Evolutionary conservation across 257 asterid genomes (phyloP).

Genomic region (Solanum dulcamara): DNA sequence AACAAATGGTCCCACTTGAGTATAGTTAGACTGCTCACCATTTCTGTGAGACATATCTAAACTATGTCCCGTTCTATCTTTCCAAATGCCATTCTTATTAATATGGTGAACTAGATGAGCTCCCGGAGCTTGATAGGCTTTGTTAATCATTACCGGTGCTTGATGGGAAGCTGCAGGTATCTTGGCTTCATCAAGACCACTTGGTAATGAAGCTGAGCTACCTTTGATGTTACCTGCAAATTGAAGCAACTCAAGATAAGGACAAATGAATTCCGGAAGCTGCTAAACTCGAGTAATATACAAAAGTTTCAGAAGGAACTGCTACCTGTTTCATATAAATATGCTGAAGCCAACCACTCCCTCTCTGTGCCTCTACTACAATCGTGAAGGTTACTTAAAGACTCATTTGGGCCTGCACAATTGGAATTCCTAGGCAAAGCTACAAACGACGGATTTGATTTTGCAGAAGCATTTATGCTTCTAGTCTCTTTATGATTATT

Average conservation of each 20-base stretch:
- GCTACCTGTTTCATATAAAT: constrained; percentile 68
- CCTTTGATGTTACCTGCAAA: constrained; percentile 41
- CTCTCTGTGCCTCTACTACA: constrained; percentile 36
- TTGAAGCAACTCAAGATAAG: constrained; percentile 3
- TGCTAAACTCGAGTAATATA: not conserved
- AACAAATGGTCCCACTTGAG: constrained; percentile 28
- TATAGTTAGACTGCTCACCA: constrained; percentile 19
- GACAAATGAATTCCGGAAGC: not conserved
- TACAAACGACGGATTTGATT: constrained; percentile 23
- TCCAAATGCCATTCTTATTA: constrained; percentile 41
- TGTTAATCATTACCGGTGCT: constrained; percentile 29
- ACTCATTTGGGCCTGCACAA: constrained; percentile 12
- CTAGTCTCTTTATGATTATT: constrained; percentile 26
- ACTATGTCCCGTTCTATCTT: constrained; percentile 25
- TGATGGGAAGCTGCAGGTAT: constrained; percentile 24
- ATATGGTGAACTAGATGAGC: constrained; percentile 24
- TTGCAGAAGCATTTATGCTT: constrained; percentile 26
- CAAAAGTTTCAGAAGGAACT: not conserved
- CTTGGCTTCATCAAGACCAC: constrained; percentile 34
- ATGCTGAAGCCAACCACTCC: constrained; percentile 30
- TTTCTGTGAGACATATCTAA: constrained; percentile 26
- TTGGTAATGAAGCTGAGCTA: constrained; percentile 21
- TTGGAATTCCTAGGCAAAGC: constrained; percentile 15
- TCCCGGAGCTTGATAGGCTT: constrained; percentile 23
- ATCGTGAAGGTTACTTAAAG: constrained; percentile 17